A percentile compares a stretch with the other conserved stretches of the same genome.
These are phyloP conservation scores for Aristolochia californica DNA, from an alignment of 164 flowering plant genomes.

Conservation along the genomic window DNA sequence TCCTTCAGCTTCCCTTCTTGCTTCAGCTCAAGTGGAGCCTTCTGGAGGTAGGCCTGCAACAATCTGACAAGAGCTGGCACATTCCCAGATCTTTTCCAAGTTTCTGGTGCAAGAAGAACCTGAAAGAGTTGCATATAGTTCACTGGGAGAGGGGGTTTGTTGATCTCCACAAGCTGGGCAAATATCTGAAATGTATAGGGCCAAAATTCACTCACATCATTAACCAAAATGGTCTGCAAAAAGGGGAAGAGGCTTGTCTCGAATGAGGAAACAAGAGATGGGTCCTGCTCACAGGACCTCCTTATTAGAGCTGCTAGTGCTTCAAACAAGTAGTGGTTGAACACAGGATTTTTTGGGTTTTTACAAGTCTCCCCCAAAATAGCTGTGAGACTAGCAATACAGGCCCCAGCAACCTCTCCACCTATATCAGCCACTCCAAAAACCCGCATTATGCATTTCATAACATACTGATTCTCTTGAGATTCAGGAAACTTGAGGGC, in stretches of 20 bases:
- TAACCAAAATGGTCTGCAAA: slow-evolving; percentile 51
- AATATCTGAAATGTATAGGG: slow-evolving; percentile 91
- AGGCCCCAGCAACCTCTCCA: slow-evolving; percentile 54
- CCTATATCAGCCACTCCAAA: slow-evolving; percentile 71
- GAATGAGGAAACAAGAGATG: slow-evolving; percentile 52
- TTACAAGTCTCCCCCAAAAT: slow-evolving; percentile 62
- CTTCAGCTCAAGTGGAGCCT: slow-evolving; percentile 69
- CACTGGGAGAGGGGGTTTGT: slow-evolving; percentile 54
- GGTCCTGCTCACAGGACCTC: slow-evolving; percentile 63
- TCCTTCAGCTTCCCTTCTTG: slow-evolving; percentile 46
- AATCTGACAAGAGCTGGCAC: slow-evolving; percentile 91
- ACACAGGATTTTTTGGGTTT: slow-evolving; percentile 80
- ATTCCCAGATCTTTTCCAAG: slow-evolving; percentile 72
- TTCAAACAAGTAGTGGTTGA: slow-evolving; percentile 89
- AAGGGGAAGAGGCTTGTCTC: slow-evolving; percentile 67
- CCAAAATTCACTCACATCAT: slow-evolving; percentile 74
- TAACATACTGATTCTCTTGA: slow-evolving; percentile 79
- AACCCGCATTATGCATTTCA: slow-evolving; percentile 94
- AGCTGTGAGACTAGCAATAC: slow-evolving; percentile 51
- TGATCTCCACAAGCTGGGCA: slow-evolving; percentile 86
- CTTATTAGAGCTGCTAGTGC: slow-evolving; percentile 71
- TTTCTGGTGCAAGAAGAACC: slow-evolving; percentile 57
- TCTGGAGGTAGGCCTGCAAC: slow-evolving; percentile 88
- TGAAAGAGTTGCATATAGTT: slow-evolving; percentile 68
- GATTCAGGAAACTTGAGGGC: slow-evolving; percentile 74